Evolutionary conservation across 1,284 basidiomycete species (phyloP), one percentile per base, ranked within the genome.

Genomic region (Austroboletus rostrupii): DNA sequence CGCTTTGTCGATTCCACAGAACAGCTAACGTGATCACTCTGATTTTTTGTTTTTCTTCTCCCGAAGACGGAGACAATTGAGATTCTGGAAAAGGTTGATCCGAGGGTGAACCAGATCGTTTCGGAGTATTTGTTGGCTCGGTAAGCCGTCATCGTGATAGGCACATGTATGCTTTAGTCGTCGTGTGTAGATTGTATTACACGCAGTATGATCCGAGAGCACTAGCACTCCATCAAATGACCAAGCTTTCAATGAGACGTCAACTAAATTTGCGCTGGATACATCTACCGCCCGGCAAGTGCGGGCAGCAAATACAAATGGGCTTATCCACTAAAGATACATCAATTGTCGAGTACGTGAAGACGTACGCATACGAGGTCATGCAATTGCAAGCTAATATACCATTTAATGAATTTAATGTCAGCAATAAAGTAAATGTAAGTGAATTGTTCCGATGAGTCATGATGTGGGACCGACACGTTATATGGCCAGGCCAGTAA

Each of bases 401-500:
- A 36, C 38, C 39, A 20, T 47, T 44, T 16, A 37, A 17, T 61
- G 48, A 47, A 49, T 17, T 17, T 49, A 58, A 17, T 1, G 28
- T 58, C 50, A 45, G n/a, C 3, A 19, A 49, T 64, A 57, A 42
- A 38, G 41, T 66, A 59, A 29, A 37, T 35, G 39, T 65, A 59
- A 31, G 39, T 39, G 29, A 13, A 4, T 26, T 49, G 50, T 43
- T 44, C 40, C 36, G 14, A 8, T 49, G 26, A 28, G 10, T 42
- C 9, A 26, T 26, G 23, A 12, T 23, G 14, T 32, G 32, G 43
- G 43, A 45, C 20, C 17, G 16, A 37, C 12, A 52, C 7, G 43
- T 17, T 57, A 65, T 45, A 67, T 13, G 6, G 66, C 66, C 36
- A 58, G 21, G n/a, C 64, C 64, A 6, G 55, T 29, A 46, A 69